Evolutionary conservation across 352 stramenopile species (phyloP).

Genomic region (Thalassiosira exigua): DNA sequence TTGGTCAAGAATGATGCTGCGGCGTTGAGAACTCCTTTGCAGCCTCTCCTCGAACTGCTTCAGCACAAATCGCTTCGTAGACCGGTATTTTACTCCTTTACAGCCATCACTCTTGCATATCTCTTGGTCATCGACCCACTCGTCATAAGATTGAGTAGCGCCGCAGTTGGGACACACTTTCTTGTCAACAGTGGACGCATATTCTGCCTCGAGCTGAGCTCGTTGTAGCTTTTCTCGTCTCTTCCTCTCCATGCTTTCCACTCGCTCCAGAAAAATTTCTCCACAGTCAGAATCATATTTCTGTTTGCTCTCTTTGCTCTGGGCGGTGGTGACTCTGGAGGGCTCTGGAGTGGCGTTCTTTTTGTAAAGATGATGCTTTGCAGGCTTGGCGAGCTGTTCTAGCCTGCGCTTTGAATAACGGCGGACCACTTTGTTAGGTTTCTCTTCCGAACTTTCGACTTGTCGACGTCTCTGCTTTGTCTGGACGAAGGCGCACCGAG

Average conservation of each 20-base stretch:
- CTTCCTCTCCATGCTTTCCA: slow-evolving; percentile 32
- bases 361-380: slow-evolving; percentile 17
- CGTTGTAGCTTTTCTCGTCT: slow-evolving; percentile 23
- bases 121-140: slow-evolving; percentile 21
- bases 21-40: slow-evolving; percentile 21
- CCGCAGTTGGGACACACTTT: slow-evolving; percentile 34
- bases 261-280: slow-evolving; percentile 43
- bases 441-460: slow-evolving; percentile 2
- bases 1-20: slow-evolving; percentile 14
- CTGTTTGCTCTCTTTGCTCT: slow-evolving; percentile 13
- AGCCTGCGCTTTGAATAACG: slow-evolving; percentile 36
- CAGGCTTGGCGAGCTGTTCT: slow-evolving; percentile 21
- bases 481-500: slow-evolving; percentile 4
- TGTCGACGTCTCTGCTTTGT: slow-evolving; percentile 16
- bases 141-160: slow-evolving; percentile 31
- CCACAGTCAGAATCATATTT: slow-evolving; percentile 7
- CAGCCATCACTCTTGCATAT: slow-evolving; percentile 25
- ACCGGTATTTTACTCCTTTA: slow-evolving; percentile 17
- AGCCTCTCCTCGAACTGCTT: slow-evolving; percentile 27
- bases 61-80: slow-evolving; percentile 13
- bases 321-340: slow-evolving; percentile 2
- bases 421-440: slow-evolving; percentile 4
- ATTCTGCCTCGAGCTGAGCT: slow-evolving; percentile 24
- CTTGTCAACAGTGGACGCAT: slow-evolving; percentile 41
- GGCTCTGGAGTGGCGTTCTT: slow-evolving; percentile 14